Conservation (phyloP, 345 rosid species). For the Sisymbrium altissimum region DNA sequence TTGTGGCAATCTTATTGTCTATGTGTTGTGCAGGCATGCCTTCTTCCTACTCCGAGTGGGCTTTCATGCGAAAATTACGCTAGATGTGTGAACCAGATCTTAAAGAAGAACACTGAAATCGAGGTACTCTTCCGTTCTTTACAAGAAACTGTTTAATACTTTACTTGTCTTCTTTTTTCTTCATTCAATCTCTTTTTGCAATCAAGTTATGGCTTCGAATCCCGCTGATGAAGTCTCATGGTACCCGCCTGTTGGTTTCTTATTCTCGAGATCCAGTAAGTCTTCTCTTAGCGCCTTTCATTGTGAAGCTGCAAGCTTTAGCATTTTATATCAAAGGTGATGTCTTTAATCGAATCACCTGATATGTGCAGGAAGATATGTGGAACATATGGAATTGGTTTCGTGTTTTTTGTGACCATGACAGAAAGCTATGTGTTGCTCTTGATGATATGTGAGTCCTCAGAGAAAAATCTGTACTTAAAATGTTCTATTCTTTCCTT, state of each 20-base stretch:
- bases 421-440: constrained; percentile 60
- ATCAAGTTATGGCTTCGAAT: constrained; percentile 17
- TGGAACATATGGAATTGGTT: constrained; percentile 90
- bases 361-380: constrained; percentile 51
- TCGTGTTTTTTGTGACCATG: constrained; percentile 78
- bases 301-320: no score
- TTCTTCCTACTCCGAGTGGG: constrained; percentile 77
- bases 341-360: neutral
- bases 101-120: constrained; percentile 56
- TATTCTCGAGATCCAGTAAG: constrained; percentile 52
- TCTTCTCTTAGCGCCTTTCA: neutral
- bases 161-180: no score
- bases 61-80: constrained; percentile 79
- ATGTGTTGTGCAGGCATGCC: constrained; percentile 57
- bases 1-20: neutral
- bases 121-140: neutral
- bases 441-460: constrained; percentile 46
- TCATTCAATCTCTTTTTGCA: no score
- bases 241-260: constrained; percentile 33
- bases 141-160: neutral
- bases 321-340: neutral
- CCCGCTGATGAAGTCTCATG: neutral
- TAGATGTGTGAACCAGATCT: constrained; percentile 74
- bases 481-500: no score
- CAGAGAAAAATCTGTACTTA: no score